A percentile compares a stretch with the other conserved stretches of the same genome.
phyloP scores from a whole-genome alignment of 768 basidiomycete genomes.

The Pleurotus sapidus region DNA sequence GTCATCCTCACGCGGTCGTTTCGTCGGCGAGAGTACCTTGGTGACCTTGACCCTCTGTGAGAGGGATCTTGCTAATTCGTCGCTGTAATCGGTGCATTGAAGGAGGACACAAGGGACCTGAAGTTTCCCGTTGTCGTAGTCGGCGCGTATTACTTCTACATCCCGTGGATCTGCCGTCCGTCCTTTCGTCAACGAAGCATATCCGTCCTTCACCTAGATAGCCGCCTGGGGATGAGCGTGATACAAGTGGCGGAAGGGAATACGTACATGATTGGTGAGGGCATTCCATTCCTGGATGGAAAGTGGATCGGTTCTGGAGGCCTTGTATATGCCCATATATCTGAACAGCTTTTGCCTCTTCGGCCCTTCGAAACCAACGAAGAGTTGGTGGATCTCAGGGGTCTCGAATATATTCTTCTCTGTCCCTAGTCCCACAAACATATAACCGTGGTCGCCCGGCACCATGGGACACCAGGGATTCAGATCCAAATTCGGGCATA shows the following conservation, averaged over 20 bases:
- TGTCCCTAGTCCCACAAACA: constrained; percentile 51
- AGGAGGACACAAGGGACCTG: constrained; percentile 48
- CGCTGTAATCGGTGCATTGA: constrained; percentile 42
- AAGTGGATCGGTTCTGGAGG: constrained; percentile 37
- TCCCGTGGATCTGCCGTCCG: constrained; percentile 33
- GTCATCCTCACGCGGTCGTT: constrained; percentile 4
- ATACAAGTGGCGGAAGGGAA: no score
- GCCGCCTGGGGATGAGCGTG: background rate
- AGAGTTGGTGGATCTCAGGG: constrained; percentile 40
- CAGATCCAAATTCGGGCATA: constrained; percentile 48
- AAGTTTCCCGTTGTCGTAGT: constrained; percentile 42
- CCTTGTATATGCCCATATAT: constrained; percentile 46
- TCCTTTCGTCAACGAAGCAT: constrained; percentile 34
- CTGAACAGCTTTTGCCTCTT: constrained; percentile 29
- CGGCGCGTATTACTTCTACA: constrained; percentile 29
- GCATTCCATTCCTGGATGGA: constrained; percentile 44
- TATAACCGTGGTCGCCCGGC: constrained; percentile 51
- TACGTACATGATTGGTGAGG: constrained; percentile 35
- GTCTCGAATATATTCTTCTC: constrained; percentile 39
- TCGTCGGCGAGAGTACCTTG: constrained; percentile 4
- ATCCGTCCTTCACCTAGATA: constrained; percentile 29
- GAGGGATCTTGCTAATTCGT: constrained; percentile 26
- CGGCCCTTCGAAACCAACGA: constrained; percentile 36
- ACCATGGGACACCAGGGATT: constrained; percentile 52
- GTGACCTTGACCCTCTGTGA: constrained; percentile 8